Percentiles rank a stretch among this genome's conserved stretches.
Conservation (phyloP, 345 rosid species). For the Euphorbia pulcherrima region DNA sequence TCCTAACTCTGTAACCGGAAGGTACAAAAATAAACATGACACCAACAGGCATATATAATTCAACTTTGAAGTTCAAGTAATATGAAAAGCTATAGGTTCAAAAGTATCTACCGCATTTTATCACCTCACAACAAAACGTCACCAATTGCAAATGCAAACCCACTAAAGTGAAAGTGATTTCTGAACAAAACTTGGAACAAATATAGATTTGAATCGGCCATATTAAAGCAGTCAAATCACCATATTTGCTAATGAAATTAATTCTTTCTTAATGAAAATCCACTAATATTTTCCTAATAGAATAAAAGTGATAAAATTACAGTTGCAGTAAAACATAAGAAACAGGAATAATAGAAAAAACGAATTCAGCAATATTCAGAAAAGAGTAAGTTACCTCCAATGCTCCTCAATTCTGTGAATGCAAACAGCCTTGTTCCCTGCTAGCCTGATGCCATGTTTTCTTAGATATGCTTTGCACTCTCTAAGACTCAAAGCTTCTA, state of each 20-base stretch:
- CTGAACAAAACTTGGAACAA: background rate
- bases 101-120: background rate
- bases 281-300: background rate
- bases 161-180: background rate
- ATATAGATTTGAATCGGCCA: background rate
- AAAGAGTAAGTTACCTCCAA: slow-evolving; percentile 34
- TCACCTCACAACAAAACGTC: background rate
- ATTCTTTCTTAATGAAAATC: background rate
- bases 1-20: background rate
- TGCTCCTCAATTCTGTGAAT: slow-evolving; percentile 50
- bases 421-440: slow-evolving; percentile 44
- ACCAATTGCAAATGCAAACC: background rate
- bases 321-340: background rate
- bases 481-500: slow-evolving; percentile 34
- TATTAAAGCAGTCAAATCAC: background rate
- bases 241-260: background rate
- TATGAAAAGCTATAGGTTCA: background rate
- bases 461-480: slow-evolving; percentile 53
- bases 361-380: background rate
- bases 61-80: background rate
- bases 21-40: background rate
- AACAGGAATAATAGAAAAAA: background rate
- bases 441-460: slow-evolving; percentile 44
- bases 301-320: background rate
- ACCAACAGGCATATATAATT: background rate